phyloP scores from a whole-genome alignment of 768 basidiomycete species.

The Boletus rubroflammeus region DNA sequence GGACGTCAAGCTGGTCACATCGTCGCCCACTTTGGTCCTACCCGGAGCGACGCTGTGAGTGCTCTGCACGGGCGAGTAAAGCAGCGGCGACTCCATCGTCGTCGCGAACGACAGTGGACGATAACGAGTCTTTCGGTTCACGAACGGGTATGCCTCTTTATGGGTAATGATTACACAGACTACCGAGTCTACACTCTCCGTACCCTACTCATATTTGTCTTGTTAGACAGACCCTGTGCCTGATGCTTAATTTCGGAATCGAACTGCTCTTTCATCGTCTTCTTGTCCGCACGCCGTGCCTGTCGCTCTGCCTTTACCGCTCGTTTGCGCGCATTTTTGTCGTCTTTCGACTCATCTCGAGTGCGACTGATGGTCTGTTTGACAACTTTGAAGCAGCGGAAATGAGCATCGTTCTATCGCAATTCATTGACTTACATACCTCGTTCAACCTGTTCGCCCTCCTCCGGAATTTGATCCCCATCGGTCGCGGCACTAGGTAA shows the following conservation, averaged over 20 bases:
- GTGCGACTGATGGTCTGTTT: slow-evolving; percentile 60
- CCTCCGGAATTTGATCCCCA: slow-evolving; percentile 20
- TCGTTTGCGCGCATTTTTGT: slow-evolving; percentile 68
- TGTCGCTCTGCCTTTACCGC: slow-evolving; percentile 67
- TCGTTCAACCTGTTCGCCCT: slow-evolving; percentile 23
- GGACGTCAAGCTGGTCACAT: slow-evolving; percentile 73
- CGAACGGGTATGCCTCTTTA: slow-evolving; percentile 6
- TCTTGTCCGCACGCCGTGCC: slow-evolving; percentile 63
- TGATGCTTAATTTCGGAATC: slow-evolving; percentile 60
- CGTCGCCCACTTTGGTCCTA: slow-evolving; percentile 52
- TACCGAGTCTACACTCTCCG: too few relatives aligned
- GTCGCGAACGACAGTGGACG: background rate
- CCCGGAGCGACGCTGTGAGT: slow-evolving; percentile 42
- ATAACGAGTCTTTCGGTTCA: slow-evolving; percentile 12
- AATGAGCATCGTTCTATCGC: background rate
- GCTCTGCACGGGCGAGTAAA: slow-evolving; percentile 29
- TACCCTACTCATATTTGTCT: slow-evolving; percentile 31
- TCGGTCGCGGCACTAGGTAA: slow-evolving; percentile 52
- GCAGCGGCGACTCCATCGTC: slow-evolving; percentile 34
- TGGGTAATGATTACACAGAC: background rate
- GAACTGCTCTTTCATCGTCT: slow-evolving; percentile 60
- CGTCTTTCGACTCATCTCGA: slow-evolving; percentile 72
- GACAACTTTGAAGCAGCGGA: background rate
- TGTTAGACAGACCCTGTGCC: slow-evolving; percentile 44
- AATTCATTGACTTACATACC: slow-evolving; percentile 20